phyloP scores from a whole-genome alignment of 148 eudicot species.

The Vaccinium myrtillus region DNA sequence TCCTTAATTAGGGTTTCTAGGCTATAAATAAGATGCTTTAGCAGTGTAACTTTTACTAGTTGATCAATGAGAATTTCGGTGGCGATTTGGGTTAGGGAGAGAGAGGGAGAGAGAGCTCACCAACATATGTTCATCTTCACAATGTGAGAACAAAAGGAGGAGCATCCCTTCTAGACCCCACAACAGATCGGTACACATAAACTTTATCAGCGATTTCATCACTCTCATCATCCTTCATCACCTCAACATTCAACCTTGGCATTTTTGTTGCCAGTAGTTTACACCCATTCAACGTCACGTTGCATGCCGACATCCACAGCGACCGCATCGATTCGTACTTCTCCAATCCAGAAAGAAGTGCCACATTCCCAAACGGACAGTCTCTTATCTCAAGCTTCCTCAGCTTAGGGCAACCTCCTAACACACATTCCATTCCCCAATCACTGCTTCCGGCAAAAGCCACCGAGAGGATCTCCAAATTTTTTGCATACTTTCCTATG shows the following conservation, averaged over 20 bases:
- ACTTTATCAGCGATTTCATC: slow-evolving; percentile 62
- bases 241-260: slow-evolving; percentile 91
- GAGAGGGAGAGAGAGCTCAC: slow-evolving; percentile 27
- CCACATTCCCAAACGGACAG: slow-evolving; percentile 73
- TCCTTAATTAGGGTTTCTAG: not conserved
- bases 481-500: slow-evolving; percentile 78
- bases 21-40: not conserved
- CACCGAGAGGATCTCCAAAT: slow-evolving; percentile 79
- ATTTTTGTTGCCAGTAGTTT: slow-evolving; percentile 52
- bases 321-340: slow-evolving; percentile 84
- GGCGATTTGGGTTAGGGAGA: not conserved
- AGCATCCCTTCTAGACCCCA: slow-evolving; percentile 74
- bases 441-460: slow-evolving; percentile 94
- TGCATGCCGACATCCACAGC: slow-evolving; percentile 88
- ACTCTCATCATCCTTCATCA: slow-evolving; percentile 63
- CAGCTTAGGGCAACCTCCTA: slow-evolving; percentile 68
- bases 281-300: slow-evolving; percentile 62
- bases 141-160: slow-evolving; percentile 78
- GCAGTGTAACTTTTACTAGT: not conserved
- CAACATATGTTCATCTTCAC: slow-evolving; percentile 26
- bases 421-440: slow-evolving; percentile 65
- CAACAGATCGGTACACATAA: slow-evolving; percentile 77
- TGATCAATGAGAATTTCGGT: not conserved
- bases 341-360: slow-evolving; percentile 64
- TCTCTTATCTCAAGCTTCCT: slow-evolving; percentile 85